Evolutionary conservation across 306 rosid genomes (phyloP).

Genomic region (Quercus robur): DNA sequence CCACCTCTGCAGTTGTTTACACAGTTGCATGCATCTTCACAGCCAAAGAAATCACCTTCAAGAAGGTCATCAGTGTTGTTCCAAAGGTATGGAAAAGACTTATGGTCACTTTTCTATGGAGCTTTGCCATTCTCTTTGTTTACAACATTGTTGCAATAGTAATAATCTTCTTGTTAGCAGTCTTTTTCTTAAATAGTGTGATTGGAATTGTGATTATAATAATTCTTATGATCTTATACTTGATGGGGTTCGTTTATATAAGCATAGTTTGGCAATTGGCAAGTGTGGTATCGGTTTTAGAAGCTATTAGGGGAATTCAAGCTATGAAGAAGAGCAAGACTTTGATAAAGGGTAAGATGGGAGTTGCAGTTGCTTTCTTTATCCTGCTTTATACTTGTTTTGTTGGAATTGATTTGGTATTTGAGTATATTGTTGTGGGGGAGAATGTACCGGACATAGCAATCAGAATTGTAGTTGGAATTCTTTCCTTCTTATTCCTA

Average conservation of each 20-base stretch:
- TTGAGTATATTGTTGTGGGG: conserved; percentile 5
- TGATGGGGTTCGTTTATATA: conserved; percentile 11
- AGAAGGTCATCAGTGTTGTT: background rate
- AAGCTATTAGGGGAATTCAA: conserved; percentile 15
- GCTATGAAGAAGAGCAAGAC: conserved; percentile 26
- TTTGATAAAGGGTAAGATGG: conserved; percentile 19
- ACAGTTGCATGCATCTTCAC: background rate
- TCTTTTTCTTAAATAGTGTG: background rate
- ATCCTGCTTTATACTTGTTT: background rate
- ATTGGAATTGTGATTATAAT: background rate
- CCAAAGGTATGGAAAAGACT: background rate
- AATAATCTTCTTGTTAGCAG: background rate
- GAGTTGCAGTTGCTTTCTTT: background rate
- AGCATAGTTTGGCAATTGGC: conserved; percentile 26
- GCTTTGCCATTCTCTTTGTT: background rate
- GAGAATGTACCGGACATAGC: background rate
- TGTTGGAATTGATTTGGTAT: background rate
- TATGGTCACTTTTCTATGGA: background rate
- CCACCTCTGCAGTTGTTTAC: background rate
- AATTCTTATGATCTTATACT: background rate
- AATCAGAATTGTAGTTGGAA: background rate
- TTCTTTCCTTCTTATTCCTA: conserved; percentile 4
- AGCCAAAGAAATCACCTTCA: background rate
- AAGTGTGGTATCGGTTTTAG: conserved; percentile 22
- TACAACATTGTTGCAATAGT: background rate